These are phyloP conservation scores for Populus davidiana DNA, from an alignment of 345 rosid species.

Conservation along the genomic window DNA sequence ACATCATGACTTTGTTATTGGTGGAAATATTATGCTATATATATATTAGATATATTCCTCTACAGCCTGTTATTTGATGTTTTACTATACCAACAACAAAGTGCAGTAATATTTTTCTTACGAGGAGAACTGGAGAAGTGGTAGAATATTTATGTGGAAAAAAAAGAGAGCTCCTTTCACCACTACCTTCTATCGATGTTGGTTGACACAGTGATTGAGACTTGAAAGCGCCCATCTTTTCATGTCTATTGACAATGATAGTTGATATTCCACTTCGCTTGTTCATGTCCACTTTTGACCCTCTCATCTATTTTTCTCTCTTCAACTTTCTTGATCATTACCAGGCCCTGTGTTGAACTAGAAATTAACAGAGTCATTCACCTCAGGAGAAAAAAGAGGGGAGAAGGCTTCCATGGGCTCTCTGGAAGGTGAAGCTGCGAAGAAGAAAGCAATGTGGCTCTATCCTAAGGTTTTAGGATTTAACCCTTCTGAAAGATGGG, in stretches of 20 bases:
- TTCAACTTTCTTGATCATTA: slow-evolving; percentile 24
- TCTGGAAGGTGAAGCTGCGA: slow-evolving; percentile 37
- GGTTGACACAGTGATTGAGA: slow-evolving; percentile 63
- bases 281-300: slow-evolving; percentile 48
- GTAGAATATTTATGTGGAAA: neutral
- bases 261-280: slow-evolving; percentile 58
- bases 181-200: slow-evolving; percentile 37
- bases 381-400: neutral
- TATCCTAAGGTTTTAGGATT: slow-evolving; percentile 56
- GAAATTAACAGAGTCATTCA: neutral
- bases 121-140: neutral
- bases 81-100: neutral
- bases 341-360: slow-evolving; percentile 22
- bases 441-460: slow-evolving; percentile 67
- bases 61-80: neutral
- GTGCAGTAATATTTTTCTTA: neutral
- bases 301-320: slow-evolving; percentile 11
- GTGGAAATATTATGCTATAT: neutral
- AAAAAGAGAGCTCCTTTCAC: slow-evolving; percentile 26
- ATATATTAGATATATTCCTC: neutral
- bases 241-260: slow-evolving; percentile 73
- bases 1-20: slow-evolving; percentile 18
- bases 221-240: slow-evolving; percentile 88
- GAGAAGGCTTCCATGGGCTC: slow-evolving; percentile 33
- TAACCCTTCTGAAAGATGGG: slow-evolving; percentile 77